Base-by-base conservation (phyloP, 2,329 filamentous ascomycete species). In the Xenoacremonium recifei region DNA sequence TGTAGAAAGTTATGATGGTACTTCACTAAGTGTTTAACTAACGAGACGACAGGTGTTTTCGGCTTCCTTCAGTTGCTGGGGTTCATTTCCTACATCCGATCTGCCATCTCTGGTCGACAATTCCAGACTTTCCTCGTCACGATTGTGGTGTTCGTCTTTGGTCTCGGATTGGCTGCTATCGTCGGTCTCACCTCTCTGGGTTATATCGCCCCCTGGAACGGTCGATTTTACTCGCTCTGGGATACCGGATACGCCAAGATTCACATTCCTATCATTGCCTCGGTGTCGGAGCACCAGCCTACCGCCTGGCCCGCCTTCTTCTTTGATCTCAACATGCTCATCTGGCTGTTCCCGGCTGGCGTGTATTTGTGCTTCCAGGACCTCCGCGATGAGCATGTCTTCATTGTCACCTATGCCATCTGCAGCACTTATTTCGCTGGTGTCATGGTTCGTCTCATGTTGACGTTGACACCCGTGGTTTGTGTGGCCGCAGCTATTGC, bases 231-330 rank as follows among this genome's bases (percentile, higher is more conserved):
- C 75, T 99, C 95, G 17, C 82, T 99, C 21, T 99, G 92, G 90
- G 95, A 99, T 65, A 99, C 93, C 5, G 87, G 89, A 58, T 99
- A 99, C 64, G 93, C 93, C 60, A 99, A 99, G 77, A 95, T 97
- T 51, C 93, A 99, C 63, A 99, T 99, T 63, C 93, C 93, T 48
- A 99, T 99, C 63, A 99, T 99, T 65, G 93, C 93, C 4, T 99
- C 93, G n/a, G 93, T 99, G 35, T 99, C 93, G 2, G 93, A 99
- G 72, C 93, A 99, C 73, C 93, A 99, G 72, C 93, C 93, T 40
- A 99, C 93, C 27, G 93, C 93, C 32, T 99, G 93, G 93, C 93
- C 93, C 3, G 89, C 95, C 13, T 99, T 96, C 78, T 99, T 99
- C 76, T 99, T 99, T 67, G 93, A 99, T 61, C 77, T 99, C 57